Evolutionary conservation across 2,329 filamentous ascomycete species (phyloP).

Genomic region (Acrodontium crateriforme): DNA sequence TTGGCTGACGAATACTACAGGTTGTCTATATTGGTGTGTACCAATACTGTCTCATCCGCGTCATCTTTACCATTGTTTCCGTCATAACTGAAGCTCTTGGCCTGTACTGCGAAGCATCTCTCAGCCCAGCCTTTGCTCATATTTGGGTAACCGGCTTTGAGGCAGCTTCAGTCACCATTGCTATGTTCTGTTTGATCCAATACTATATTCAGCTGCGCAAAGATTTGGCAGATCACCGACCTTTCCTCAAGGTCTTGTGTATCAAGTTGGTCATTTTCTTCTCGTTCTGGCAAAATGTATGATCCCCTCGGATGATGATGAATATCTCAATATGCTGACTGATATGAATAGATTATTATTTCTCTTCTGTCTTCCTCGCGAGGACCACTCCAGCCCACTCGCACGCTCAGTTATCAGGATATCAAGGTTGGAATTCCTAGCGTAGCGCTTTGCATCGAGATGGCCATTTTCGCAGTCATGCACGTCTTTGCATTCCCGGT

Average conservation of each 20-base stretch:
- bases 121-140: conserved; percentile 66
- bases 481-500: conserved; percentile 77
- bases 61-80: conserved; percentile 65
- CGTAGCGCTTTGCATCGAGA: conserved; percentile 67
- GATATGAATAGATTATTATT: conserved; percentile 35
- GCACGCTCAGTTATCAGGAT: conserved; percentile 55
- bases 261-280: conserved; percentile 90
- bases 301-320: not conserved
- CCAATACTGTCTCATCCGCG: conserved; percentile 73
- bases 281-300: conserved; percentile 64
- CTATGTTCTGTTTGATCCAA: conserved; percentile 81
- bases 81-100: conserved; percentile 57
- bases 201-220: conserved; percentile 67
- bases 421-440: conserved; percentile 70
- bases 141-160: conserved; percentile 70
- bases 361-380: conserved; percentile 46
- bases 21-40: conserved; percentile 71
- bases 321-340: conserved; percentile 6
- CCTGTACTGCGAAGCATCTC: conserved; percentile 65
- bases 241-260: conserved; percentile 68
- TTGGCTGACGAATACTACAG: conserved; percentile 22
- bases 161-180: conserved; percentile 57
- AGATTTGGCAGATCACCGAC: conserved; percentile 53
- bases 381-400: conserved; percentile 48
- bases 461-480: conserved; percentile 64